Conservation (phyloP, 2,329 filamentous ascomycete genomes). For the Trichoderma guizhouense region DNA sequence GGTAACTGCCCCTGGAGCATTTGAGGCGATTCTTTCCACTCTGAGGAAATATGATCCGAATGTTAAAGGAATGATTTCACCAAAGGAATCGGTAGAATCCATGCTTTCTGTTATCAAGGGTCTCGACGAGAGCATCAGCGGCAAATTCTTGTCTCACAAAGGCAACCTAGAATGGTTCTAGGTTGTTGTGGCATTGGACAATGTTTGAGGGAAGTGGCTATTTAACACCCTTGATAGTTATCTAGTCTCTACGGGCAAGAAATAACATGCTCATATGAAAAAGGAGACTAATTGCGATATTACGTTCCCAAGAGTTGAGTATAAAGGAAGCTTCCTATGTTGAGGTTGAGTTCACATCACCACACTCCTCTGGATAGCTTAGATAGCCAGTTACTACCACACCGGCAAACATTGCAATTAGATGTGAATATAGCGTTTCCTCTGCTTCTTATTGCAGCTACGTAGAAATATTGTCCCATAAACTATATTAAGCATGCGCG, state of each 20-base stretch:
- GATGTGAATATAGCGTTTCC: too few species aligned
- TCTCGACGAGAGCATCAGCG: not conserved
- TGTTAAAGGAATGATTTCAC: not conserved
- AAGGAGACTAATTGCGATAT: too few species aligned
- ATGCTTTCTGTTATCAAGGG: not conserved
- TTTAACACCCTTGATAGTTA: not conserved
- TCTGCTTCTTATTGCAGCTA: too few species aligned
- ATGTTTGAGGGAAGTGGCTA: not conserved
- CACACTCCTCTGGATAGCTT: too few species aligned
- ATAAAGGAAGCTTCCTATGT: too few species aligned
- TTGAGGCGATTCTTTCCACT: not conserved
- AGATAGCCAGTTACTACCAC: too few species aligned
- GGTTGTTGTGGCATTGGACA: not conserved
- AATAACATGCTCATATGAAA: too few species aligned
- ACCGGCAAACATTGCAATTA: too few species aligned
- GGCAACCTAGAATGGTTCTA: not conserved
- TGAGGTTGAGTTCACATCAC: too few species aligned
- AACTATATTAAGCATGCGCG: too few species aligned
- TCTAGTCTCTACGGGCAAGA: not conserved
- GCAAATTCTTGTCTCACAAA: not conserved
- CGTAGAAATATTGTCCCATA: too few species aligned
- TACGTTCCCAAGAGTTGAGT: too few species aligned
- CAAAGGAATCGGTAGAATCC: not conserved
- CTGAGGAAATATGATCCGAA: not conserved
- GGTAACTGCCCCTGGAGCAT: not conserved